phyloP scores from a whole-genome alignment of 148 eudicot species.

The Fallopia convolvulus region DNA sequence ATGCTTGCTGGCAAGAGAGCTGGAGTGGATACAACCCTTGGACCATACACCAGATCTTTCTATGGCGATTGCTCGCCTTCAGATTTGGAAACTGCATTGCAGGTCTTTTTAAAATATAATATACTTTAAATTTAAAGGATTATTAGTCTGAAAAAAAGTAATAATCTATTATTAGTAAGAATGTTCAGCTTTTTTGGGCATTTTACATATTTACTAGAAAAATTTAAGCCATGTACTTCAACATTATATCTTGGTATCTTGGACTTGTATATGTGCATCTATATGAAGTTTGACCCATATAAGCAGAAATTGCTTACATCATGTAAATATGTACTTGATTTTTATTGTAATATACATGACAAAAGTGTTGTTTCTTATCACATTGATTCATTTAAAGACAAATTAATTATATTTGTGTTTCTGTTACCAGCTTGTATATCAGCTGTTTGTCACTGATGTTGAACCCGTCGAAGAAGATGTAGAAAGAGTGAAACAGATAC shows the following conservation, averaged over 20 bases:
- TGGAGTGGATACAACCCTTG: conserved; percentile 59
- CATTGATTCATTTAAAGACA: neutral
- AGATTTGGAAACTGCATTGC: conserved; percentile 87
- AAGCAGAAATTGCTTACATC: no score
- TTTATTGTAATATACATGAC: neutral
- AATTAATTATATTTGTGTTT: neutral
- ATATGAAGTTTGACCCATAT: no score
- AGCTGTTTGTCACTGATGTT: conserved; percentile 57
- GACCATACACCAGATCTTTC: conserved; percentile 74
- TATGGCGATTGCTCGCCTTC: conserved; percentile 86
- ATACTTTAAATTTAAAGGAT: no score
- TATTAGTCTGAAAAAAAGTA: no score
- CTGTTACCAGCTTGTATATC: conserved; percentile 59
- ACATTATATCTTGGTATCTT: no score
- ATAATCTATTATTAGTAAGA: no score
- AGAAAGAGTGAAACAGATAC: conserved; percentile 60
- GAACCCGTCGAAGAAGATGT: conserved; percentile 66
- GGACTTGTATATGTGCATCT: no score
- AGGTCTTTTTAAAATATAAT: conserved; percentile 32
- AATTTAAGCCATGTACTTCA: no score
- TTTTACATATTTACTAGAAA: no score
- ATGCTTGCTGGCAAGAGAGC: conserved; percentile 92
- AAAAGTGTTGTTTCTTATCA: neutral
- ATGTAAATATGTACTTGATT: neutral
- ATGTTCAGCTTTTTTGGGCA: no score